A percentile compares a stretch with the other conserved stretches of the same genome.
These are phyloP conservation scores for Rhizophagus prolifer DNA, from an alignment of 192 early-diverging fungal species.

Conservation along the genomic window DNA sequence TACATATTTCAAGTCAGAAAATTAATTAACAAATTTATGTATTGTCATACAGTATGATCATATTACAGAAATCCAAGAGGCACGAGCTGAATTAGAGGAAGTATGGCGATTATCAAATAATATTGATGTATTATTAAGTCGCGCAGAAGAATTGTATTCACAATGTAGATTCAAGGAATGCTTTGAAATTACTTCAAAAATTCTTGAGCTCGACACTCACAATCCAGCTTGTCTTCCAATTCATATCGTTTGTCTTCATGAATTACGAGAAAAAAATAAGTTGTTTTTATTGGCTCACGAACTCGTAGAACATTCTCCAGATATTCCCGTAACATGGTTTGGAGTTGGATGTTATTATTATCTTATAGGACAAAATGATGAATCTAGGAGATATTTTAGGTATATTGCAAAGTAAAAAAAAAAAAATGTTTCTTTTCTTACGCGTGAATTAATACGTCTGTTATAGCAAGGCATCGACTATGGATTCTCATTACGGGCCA, in stretches of 20 bases:
- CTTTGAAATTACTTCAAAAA: constrained; percentile 49
- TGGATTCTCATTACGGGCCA: constrained; percentile 62
- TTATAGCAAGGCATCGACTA: constrained; percentile 54
- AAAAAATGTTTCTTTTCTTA: not conserved
- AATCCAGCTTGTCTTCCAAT: constrained; percentile 59
- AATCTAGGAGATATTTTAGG: constrained; percentile 49
- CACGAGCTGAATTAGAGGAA: constrained; percentile 38
- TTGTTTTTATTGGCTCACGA: constrained; percentile 75
- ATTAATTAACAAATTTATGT: not conserved
- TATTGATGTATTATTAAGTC: constrained; percentile 49
- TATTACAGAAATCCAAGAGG: constrained; percentile 42
- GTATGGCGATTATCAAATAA: constrained; percentile 48
- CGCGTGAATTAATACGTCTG: not conserved
- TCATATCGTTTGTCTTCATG: constrained; percentile 67
- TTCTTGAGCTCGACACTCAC: constrained; percentile 57
- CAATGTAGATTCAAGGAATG: constrained; percentile 51
- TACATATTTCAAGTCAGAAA: not conserved
- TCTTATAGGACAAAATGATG: constrained; percentile 53
- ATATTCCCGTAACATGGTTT: constrained; percentile 65
- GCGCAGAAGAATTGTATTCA: constrained; percentile 55
- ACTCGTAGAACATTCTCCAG: constrained; percentile 63
- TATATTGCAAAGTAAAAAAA: not conserved
- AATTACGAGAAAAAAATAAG: constrained; percentile 60
- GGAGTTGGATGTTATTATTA: constrained; percentile 81
- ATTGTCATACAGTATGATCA: constrained; percentile 43